Evolutionary conservation across 2,329 filamentous ascomycete species (phyloP), one percentile per base, ranked within the genome.

Genomic region (Penicillium rolfsii): DNA sequence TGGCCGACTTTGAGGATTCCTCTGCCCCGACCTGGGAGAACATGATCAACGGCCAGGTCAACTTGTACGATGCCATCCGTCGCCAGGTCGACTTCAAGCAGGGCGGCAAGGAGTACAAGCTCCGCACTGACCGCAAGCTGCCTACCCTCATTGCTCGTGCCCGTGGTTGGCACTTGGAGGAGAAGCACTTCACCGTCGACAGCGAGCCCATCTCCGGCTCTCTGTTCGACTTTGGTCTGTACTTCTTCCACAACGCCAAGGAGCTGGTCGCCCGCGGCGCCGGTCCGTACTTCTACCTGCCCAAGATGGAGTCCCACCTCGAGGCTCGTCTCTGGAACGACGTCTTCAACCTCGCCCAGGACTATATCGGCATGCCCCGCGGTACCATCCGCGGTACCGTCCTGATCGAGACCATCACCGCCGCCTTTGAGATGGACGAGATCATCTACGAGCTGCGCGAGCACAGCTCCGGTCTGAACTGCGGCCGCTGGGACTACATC

Each of bases 361-460:
- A 99, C 82, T 93, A 90, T 81, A 87, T 97, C 74, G 91, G 91
- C 70, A 90, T 99, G 81, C 86, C 86, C 58, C 87, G 95, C 62
- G 95, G 95, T 58, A 98, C 93, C 57, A 96, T 98, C 79, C 90
- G 95, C 70, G 95, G 87, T 64, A 99, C 95, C 3, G 94, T 98
- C 41, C 83, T 99, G 71, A 98, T 99, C 74, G 95, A 99, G 86
- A 98, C 95, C 59, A 98, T 99, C 77, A 86, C 94, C 46, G 95
- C 95, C 45, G 95, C 94, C 16, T 99, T 99, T 74, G 95, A 99
- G 85, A 99, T 99, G 95, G 95, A 99, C 73, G 95, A 99, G 87
- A 98, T 99, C 80, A 98, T 99, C 81, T 99, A 97, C 80, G 95
- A 98, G 83, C 89, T 99, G 69, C 90, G 95, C 63, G 94, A 98